A percentile compares a stretch with the other conserved stretches of the same genome.
phyloP scores from a whole-genome alignment of 2,329 filamentous ascomycete species.

The Thielaviopsis euricoi region DNA sequence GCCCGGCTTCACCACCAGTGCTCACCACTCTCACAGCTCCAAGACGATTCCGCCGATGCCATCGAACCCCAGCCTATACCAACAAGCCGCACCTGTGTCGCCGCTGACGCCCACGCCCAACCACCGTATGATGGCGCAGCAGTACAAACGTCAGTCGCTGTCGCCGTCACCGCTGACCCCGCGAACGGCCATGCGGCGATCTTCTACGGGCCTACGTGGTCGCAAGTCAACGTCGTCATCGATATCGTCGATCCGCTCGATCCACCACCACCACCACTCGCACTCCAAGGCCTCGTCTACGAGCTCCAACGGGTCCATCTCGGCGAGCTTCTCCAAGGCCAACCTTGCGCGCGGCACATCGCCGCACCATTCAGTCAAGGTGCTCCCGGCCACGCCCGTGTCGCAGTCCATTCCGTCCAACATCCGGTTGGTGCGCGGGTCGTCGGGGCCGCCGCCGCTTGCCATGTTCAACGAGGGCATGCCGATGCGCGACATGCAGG shows the following conservation, averaged over 20 bases:
- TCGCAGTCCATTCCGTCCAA: conserved; percentile 62
- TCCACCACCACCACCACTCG: conserved; percentile 70
- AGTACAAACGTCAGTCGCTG: conserved; percentile 60
- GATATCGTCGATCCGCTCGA: conserved; percentile 79
- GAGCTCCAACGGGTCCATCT: conserved; percentile 62
- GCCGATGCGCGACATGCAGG: conserved; percentile 23
- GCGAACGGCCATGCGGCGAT: conserved; percentile 66
- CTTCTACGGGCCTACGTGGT: conserved; percentile 69
- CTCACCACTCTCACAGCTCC: conserved; percentile 20
- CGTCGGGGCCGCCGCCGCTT: conserved; percentile 30
- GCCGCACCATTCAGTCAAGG: conserved; percentile 82
- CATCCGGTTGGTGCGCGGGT: conserved; percentile 60
- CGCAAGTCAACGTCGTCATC: conserved; percentile 94
- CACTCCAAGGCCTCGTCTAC: conserved; percentile 93
- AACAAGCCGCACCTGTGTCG: conserved; percentile 5
- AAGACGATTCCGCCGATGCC: conserved; percentile 14
- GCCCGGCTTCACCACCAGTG: conserved; percentile 35
- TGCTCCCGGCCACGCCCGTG: conserved; percentile 81
- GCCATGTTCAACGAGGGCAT: conserved; percentile 42
- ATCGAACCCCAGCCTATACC: conserved; percentile 3
- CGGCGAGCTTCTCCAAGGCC: conserved; percentile 50
- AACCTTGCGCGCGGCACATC: conserved; percentile 48
- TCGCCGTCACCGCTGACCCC: conserved; percentile 82
- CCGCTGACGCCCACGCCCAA: conserved; percentile 5
- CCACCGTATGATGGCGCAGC: conserved; percentile 9